Evolutionary conservation across 1,284 basidiomycete species (phyloP).

Genomic region (Trichosporon ovoides): DNA sequence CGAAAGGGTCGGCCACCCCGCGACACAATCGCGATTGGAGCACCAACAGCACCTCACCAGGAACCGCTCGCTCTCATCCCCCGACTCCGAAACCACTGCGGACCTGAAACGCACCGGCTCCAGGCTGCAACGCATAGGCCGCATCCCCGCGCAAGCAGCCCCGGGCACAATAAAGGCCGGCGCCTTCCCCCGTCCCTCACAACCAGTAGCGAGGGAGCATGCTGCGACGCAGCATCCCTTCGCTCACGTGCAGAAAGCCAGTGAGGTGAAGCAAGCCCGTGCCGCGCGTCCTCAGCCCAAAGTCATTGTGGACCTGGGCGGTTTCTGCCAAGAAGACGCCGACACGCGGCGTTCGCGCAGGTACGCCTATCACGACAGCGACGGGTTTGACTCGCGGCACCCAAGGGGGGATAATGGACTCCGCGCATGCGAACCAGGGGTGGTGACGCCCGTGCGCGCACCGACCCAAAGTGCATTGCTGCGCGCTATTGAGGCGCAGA

Average conservation of each 20-base stretch:
- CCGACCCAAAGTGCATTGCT: background rate
- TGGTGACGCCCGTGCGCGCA: background rate
- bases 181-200: too few species aligned
- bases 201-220: too few species aligned
- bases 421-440: background rate
- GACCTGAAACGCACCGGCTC: background rate
- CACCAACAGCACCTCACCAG: background rate
- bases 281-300: background rate
- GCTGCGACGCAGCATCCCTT: too few species aligned
- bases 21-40: background rate
- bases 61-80: too few species aligned
- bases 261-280: background rate
- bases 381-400: background rate
- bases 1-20: background rate
- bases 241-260: background rate
- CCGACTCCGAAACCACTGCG: background rate
- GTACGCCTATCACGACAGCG: background rate
- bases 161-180: too few species aligned
- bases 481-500: background rate
- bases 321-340: background rate
- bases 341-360: background rate
- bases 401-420: background rate
- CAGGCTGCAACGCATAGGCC: background rate
- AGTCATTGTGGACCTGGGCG: background rate
- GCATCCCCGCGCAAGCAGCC: too few species aligned